These are phyloP conservation scores for Boletellus ananiceps DNA, from an alignment of 768 basidiomycete genomes.

Conservation along the genomic window DNA sequence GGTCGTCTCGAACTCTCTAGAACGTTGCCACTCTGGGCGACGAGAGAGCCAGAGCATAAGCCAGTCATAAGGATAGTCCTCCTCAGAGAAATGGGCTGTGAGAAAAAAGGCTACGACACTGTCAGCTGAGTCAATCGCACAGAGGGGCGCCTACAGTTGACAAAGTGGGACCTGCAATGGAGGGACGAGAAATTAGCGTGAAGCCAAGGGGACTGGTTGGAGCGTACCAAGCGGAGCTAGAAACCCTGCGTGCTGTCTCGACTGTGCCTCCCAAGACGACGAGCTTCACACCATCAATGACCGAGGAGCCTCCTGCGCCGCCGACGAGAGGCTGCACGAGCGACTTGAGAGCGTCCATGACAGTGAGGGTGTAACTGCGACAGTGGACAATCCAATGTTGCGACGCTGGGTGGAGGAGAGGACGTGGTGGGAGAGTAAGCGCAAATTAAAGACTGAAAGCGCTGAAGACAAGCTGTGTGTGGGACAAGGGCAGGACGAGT, in stretches of 20 bases:
- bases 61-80: slow-evolving; percentile 90
- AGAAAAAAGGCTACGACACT: slow-evolving; percentile 66
- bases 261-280: slow-evolving; percentile 86
- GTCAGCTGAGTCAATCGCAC: slow-evolving; percentile 8
- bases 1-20: slow-evolving; percentile 85
- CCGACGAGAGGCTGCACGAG: slow-evolving; percentile 78
- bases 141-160: slow-evolving; percentile 62
- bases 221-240: slow-evolving; percentile 74
- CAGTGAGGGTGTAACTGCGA: slow-evolving; percentile 16
- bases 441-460: slow-evolving; percentile 12
- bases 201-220: neutral
- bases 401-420: slow-evolving; percentile 17
- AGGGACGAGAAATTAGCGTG: slow-evolving; percentile 9
- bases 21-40: slow-evolving; percentile 84
- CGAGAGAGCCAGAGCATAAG: slow-evolving; percentile 87
- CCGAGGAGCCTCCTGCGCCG: slow-evolving; percentile 67
- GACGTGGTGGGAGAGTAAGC: slow-evolving; percentile 24
- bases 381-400: slow-evolving; percentile 38
- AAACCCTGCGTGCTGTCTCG: slow-evolving; percentile 77
- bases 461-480: slow-evolving; percentile 25
- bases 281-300: slow-evolving; percentile 87
- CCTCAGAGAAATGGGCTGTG: slow-evolving; percentile 86
- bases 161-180: slow-evolving; percentile 66
- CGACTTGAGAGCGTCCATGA: slow-evolving; percentile 78
- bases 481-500: neutral